Percentiles rank a stretch among this genome's conserved stretches.
phyloP scores from a whole-genome alignment of 768 basidiomycete species.

The Naganishia randhawae region DNA sequence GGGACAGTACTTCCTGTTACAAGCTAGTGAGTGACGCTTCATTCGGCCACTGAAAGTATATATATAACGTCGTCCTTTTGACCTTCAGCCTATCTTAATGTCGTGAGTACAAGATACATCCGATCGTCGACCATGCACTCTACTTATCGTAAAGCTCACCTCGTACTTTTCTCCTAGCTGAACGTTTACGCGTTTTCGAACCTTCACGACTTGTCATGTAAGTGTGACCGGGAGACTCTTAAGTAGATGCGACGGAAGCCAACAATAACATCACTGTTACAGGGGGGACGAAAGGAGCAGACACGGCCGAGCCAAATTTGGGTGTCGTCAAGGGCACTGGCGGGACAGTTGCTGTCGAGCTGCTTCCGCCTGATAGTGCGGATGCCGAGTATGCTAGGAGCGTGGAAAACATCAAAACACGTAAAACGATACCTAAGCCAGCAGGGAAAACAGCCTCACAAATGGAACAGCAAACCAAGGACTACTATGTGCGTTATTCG shows the following conservation, averaged over 20 bases:
- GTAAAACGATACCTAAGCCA: conserved; percentile 53
- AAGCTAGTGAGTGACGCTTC: conserved; percentile 56
- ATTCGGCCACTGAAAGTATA: not conserved
- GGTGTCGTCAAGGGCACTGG: conserved; percentile 70
- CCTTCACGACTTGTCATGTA: conserved; percentile 36
- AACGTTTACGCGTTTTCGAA: conserved; percentile 54
- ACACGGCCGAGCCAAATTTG: conserved; percentile 67
- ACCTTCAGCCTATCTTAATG: conserved; percentile 41
- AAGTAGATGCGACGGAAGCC: conserved; percentile 40
- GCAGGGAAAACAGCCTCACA: conserved; percentile 44
- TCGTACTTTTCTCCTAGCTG: conserved; percentile 17
- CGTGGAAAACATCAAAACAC: conserved; percentile 64
- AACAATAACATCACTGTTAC: not conserved
- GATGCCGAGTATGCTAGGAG: conserved; percentile 82
- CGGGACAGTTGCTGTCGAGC: conserved; percentile 79
- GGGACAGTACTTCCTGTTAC: conserved; percentile 78
- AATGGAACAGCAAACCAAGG: conserved; percentile 48
- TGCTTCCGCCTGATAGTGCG: conserved; percentile 73
- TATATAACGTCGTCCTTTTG: not conserved
- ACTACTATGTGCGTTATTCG: conserved; percentile 42
- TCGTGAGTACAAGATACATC: conserved; percentile 1
- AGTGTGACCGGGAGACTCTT: not conserved
- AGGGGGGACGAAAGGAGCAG: conserved; percentile 91
- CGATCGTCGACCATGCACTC: not conserved
- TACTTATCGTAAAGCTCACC: not conserved